A percentile compares a stretch with the other conserved stretches of the same genome.
These are phyloP conservation scores for Closterium sp. DNA, from an alignment of 139 green algal genomes.

Conservation along the genomic window DNA sequence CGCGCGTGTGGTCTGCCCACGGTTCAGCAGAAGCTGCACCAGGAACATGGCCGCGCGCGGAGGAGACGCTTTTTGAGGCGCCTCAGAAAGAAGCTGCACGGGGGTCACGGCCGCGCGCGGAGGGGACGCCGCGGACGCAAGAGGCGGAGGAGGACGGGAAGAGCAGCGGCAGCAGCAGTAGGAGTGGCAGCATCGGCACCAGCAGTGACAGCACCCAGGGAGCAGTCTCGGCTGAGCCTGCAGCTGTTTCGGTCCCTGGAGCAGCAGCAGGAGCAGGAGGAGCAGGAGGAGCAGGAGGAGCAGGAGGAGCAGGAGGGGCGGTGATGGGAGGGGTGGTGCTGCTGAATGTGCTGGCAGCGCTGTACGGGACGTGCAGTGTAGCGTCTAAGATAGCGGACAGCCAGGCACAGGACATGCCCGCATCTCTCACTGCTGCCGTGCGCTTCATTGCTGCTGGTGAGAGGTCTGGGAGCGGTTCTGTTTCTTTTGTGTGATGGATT, in stretches of 20 bases:
- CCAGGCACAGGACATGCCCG: background rate
- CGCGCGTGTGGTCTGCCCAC: too few relatives aligned
- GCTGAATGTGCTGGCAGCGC: conserved; percentile 40
- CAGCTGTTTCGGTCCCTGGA: background rate
- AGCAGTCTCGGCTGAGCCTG: background rate
- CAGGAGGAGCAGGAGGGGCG: too few relatives aligned
- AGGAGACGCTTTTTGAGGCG: too few relatives aligned
- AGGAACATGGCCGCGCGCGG: background rate
- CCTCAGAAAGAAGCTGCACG: background rate
- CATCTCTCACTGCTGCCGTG: conserved; percentile 10
- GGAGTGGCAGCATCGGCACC: too few relatives aligned
- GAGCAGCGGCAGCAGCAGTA: background rate
- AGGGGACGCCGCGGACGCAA: background rate
- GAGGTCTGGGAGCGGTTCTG: too few relatives aligned
- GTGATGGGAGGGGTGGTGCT: conserved; percentile 24
- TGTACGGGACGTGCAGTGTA: conserved; percentile 33
- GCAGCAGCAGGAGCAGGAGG: conserved; percentile 10
- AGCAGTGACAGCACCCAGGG: background rate
- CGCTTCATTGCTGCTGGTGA: conserved; percentile 39
- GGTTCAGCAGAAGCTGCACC: background rate
- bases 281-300: conserved; percentile 3
- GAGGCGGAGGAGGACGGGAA: background rate
- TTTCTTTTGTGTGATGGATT: too few relatives aligned
- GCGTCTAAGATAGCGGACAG: conserved; percentile 5
- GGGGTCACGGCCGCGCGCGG: background rate